These are phyloP conservation scores for Planoprotostelium fungivorum DNA, from an alignment of 78 protist species.

Conservation along the genomic window DNA sequence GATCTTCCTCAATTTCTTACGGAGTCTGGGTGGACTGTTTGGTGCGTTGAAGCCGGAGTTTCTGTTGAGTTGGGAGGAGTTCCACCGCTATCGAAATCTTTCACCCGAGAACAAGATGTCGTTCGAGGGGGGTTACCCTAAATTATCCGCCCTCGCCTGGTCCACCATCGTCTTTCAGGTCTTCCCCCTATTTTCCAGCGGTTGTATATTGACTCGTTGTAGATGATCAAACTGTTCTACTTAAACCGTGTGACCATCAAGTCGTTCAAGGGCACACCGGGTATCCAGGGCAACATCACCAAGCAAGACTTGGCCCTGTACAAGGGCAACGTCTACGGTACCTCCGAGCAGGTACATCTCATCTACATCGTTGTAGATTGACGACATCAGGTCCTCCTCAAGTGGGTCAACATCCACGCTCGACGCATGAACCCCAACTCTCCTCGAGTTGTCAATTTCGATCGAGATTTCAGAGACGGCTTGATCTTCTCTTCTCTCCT, in stretches of 20 bases:
- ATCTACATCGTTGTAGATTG: background rate
- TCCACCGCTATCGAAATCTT: background rate
- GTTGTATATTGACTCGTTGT: background rate
- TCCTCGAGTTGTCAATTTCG: conserved; percentile 7
- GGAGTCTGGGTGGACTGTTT: conserved; percentile 12
- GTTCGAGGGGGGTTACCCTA: background rate
- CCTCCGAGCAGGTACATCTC: conserved; percentile 6
- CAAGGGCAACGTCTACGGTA: background rate
- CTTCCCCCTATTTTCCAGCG: background rate
- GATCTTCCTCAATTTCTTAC: conserved; percentile 13
- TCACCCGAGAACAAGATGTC: background rate
- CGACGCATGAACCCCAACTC: background rate
- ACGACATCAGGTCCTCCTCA: background rate
- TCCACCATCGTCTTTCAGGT: conserved; percentile 18
- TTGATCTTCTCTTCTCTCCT: background rate
- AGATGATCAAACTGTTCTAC: conserved; percentile 12
- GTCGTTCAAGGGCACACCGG: conserved; percentile 8
- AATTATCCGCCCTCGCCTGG: conserved; percentile 17
- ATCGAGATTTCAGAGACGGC: conserved; percentile 11
- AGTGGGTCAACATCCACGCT: conserved; percentile 20
- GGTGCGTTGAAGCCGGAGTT: conserved; percentile 19
- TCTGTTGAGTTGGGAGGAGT: conserved; percentile 27
- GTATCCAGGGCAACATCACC: background rate
- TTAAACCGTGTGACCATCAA: conserved; percentile 17
- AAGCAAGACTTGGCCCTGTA: background rate